A percentile compares a stretch with the other conserved stretches of the same genome.
phyloP scores from a whole-genome alignment of 352 stramenopile species.

The Phytopythium delawarense region DNA sequence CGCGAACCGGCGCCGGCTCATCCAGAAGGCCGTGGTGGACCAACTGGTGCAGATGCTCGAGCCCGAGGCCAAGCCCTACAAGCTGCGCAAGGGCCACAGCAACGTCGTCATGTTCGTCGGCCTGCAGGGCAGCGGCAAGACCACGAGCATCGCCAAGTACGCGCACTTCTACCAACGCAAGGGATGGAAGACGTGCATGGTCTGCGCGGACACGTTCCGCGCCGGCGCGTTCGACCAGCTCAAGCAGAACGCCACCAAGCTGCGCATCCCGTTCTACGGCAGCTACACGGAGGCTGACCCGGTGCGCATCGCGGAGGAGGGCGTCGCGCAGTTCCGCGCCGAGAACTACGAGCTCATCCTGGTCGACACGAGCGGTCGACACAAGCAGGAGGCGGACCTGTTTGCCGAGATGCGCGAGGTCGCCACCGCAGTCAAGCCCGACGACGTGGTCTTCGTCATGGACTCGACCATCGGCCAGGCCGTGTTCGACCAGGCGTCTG shows the following conservation, averaged over 20 bases:
- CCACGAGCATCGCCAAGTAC: slow-evolving; percentile 99
- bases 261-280: slow-evolving; percentile 98
- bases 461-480: slow-evolving; percentile 99
- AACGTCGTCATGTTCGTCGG: slow-evolving; percentile 95
- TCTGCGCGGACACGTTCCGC: slow-evolving; percentile 99
- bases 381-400: slow-evolving; percentile 97
- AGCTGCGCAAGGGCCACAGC: slow-evolving; percentile 88
- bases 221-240: slow-evolving; percentile 99
- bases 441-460: slow-evolving; percentile 99
- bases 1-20: slow-evolving; percentile 82
- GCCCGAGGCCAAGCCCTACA: slow-evolving; percentile 80
- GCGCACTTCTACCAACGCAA: slow-evolving; percentile 98
- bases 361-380: slow-evolving; percentile 97
- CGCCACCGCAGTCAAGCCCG: slow-evolving; percentile 90
- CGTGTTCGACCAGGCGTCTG: slow-evolving; percentile 95
- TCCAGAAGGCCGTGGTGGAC: slow-evolving; percentile 90
- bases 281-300: slow-evolving; percentile 98
- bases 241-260: slow-evolving; percentile 99
- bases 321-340: slow-evolving; percentile 94
- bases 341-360: slow-evolving; percentile 99
- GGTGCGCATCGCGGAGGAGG: slow-evolving; percentile 96
- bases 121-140: slow-evolving; percentile 96
- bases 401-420: slow-evolving; percentile 99
- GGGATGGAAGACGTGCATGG: slow-evolving; percentile 98
- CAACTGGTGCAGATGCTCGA: slow-evolving; percentile 89